These are phyloP conservation scores for Linum usitatissimum DNA, from an alignment of 345 rosid species.

Conservation along the genomic window DNA sequence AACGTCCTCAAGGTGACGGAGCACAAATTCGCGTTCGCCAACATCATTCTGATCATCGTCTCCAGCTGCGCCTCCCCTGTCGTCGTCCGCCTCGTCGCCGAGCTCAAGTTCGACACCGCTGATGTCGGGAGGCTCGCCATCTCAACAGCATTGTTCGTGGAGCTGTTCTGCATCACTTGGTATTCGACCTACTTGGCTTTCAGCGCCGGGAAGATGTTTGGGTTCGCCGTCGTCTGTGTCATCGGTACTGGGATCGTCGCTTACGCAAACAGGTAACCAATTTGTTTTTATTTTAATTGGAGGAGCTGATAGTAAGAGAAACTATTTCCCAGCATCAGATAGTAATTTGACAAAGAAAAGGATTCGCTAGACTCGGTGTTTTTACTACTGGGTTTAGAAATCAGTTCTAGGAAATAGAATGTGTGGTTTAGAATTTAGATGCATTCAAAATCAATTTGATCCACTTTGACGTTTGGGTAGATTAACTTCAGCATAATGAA, in stretches of 20 bases:
- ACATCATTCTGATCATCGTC: slow-evolving; percentile 2
- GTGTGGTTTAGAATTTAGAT: not conserved
- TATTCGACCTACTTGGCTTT: not conserved
- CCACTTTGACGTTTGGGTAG: too few species aligned
- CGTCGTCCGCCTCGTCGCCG: slow-evolving; percentile 4
- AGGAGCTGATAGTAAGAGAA: not conserved
- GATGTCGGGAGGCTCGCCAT: slow-evolving; percentile 6
- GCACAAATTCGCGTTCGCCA: not conserved
- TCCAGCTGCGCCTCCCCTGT: slow-evolving; percentile 1
- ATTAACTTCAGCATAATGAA: too few species aligned
- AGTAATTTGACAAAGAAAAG: too few species aligned
- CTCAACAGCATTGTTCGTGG: not conserved
- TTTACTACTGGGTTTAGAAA: not conserved
- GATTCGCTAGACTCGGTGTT: not conserved
- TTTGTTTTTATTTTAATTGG: not conserved
- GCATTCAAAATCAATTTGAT: not conserved
- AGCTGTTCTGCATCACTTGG: slow-evolving; percentile 2
- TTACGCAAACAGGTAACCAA: not conserved
- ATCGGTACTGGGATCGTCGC: not conserved
- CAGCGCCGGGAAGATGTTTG: not conserved
- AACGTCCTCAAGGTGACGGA: not conserved
- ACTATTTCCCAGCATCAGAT: not conserved
- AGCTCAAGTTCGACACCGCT: not conserved
- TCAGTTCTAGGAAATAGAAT: not conserved
- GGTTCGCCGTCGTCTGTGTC: not conserved